Evolutionary conservation across 257 asterid genomes (phyloP).

Genomic region (Marsdenia floribunda): DNA sequence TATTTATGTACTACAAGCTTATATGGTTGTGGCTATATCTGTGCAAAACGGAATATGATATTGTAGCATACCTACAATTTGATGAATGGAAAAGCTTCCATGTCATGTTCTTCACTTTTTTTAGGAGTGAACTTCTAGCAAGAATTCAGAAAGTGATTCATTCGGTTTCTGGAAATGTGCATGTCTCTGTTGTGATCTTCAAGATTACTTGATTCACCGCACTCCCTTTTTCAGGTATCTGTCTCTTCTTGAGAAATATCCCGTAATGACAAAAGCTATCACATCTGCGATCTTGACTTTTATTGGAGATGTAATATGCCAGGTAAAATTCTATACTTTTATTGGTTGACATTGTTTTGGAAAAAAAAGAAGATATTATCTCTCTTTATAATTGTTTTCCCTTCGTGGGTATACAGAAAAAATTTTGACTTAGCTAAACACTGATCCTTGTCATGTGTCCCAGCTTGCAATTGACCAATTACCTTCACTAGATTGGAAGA

Average conservation of each 20-base stretch:
- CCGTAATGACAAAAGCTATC: slow-evolving; percentile 76
- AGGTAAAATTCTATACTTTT: slow-evolving; percentile 43
- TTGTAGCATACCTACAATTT: background rate
- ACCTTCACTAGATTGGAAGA: slow-evolving; percentile 63
- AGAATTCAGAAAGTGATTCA: background rate
- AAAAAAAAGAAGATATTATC: background rate
- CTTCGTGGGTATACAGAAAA: background rate
- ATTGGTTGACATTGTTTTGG: background rate
- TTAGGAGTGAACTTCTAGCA: background rate
- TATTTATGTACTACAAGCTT: background rate
- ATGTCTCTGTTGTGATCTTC: background rate
- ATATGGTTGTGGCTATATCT: background rate
- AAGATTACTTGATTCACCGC: background rate
- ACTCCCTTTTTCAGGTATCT: slow-evolving; percentile 59
- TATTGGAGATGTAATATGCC: slow-evolving; percentile 77
- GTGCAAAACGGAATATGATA: background rate
- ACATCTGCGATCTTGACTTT: slow-evolving; percentile 74
- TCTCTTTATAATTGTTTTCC: background rate
- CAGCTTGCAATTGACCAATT: slow-evolving; percentile 71
- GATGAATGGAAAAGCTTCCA: background rate
- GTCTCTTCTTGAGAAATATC: slow-evolving; percentile 75
- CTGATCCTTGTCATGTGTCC: slow-evolving; percentile 15
- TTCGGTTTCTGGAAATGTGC: background rate
- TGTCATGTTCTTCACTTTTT: background rate
- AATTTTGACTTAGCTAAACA: slow-evolving; percentile 1